Conservation (phyloP, 2,329 filamentous ascomycete genomes). For the Fusarium zealandicum region DNA sequence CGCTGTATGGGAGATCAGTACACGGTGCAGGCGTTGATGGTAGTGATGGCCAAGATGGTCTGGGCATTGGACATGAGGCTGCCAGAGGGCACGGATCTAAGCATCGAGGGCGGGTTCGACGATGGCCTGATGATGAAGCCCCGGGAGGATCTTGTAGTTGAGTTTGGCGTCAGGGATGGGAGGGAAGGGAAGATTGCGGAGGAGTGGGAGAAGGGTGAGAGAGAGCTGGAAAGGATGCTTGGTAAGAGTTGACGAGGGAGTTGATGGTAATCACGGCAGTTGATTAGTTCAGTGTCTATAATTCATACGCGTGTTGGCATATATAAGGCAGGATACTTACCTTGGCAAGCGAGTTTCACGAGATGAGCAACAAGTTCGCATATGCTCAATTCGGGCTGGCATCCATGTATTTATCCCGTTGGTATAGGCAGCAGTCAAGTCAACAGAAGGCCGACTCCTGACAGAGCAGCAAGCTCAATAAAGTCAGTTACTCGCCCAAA, state of each 20-base stretch:
- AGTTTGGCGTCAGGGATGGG: slow-evolving; percentile 11
- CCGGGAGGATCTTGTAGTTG: slow-evolving; percentile 13
- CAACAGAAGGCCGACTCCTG: no score
- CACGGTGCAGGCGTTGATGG: slow-evolving; percentile 53
- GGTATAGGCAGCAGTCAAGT: no score
- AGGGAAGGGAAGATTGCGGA: background rate
- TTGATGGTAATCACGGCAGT: no score
- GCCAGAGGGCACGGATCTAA: slow-evolving; percentile 34
- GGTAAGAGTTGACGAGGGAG: background rate
- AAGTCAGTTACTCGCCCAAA: no score
- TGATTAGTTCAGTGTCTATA: no score
- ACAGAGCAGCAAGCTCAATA: no score
- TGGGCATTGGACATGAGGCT: slow-evolving; percentile 56
- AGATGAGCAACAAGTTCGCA: no score
- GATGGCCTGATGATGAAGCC: slow-evolving; percentile 32
- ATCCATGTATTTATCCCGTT: no score
- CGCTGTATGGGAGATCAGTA: slow-evolving; percentile 58
- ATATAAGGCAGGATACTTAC: no score
- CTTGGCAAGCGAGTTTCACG: no score
- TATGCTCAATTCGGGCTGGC: no score
- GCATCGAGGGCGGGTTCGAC: slow-evolving; percentile 38
- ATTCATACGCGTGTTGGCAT: no score
- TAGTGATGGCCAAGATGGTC: slow-evolving; percentile 51
- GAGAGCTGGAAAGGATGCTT: slow-evolving; percentile 10
- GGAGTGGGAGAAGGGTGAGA: slow-evolving; percentile 19